A percentile compares a stretch with the other conserved stretches of the same genome.
Conservation (phyloP, 177 flowering plant genomes). For the Viscum album region DNA sequence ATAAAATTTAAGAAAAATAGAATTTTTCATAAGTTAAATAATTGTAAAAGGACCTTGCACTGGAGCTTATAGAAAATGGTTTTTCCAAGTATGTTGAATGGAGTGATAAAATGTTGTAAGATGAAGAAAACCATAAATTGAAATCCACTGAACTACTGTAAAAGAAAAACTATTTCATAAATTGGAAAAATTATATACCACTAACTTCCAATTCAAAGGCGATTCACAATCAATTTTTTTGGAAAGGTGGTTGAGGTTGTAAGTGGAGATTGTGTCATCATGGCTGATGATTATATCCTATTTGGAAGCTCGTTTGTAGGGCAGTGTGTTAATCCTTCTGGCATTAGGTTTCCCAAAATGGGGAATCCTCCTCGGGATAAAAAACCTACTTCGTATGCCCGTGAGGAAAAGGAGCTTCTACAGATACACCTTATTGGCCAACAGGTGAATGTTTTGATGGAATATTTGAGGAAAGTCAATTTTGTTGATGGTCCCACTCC, state of each 20-base stretch:
- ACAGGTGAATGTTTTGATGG: slow-evolving; percentile 95
- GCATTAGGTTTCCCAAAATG: slow-evolving; percentile 78
- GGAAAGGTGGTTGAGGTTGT: slow-evolving; percentile 99
- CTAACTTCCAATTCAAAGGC: slow-evolving; percentile 88
- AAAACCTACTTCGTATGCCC: slow-evolving; percentile 78
- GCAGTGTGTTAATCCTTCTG: slow-evolving; percentile 80
- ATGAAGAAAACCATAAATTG: slow-evolving; percentile 56
- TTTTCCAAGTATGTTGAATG: slow-evolving; percentile 88
- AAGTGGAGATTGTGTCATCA: slow-evolving; percentile 87
- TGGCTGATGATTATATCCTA: slow-evolving; percentile 81
- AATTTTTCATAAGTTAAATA: no score
- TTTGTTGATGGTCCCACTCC: slow-evolving; percentile 48
- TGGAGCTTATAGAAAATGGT: slow-evolving; percentile 91
- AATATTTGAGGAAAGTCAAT: slow-evolving; percentile 73
- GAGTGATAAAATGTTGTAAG: slow-evolving; percentile 96
- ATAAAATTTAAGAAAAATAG: no score
- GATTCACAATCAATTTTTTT: slow-evolving; percentile 80
- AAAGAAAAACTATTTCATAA: slow-evolving; percentile 58
- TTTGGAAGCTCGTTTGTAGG: slow-evolving; percentile 84
- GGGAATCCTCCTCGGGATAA: slow-evolving; percentile 84
- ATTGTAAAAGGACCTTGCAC: slow-evolving; percentile 67
- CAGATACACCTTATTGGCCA: slow-evolving; percentile 69
- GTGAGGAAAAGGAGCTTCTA: slow-evolving; percentile 79
- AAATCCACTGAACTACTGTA: slow-evolving; percentile 79
- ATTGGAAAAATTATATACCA: slow-evolving; percentile 83